Percentiles rank a stretch among this genome's conserved stretches.
Evolutionary conservation across 768 basidiomycete species (phyloP).

Genomic region (Tricholoma saponaceum): DNA sequence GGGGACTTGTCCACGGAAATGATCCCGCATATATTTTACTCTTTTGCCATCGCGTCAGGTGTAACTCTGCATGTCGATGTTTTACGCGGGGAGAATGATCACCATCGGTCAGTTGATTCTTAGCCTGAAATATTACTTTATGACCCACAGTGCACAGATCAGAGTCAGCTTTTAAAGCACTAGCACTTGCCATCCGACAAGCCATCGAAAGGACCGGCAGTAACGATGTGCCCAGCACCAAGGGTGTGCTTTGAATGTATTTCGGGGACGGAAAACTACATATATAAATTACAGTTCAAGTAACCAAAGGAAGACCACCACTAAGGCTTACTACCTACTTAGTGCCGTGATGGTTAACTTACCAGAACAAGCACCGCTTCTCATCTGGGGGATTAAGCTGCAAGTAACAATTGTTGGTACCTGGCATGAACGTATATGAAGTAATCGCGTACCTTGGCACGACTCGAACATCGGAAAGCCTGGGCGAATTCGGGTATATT

Average conservation of each 20-base stretch:
- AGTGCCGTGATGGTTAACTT: conserved; percentile 20
- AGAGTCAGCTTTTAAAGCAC: conserved; percentile 97
- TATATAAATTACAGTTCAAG: background rate
- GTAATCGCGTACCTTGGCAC: conserved; percentile 56
- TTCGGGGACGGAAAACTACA: background rate
- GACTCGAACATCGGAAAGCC: conserved; percentile 78
- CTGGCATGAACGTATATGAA: background rate
- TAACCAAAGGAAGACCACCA: background rate
- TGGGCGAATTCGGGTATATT: conserved; percentile 88
- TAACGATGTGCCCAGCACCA: conserved; percentile 92
- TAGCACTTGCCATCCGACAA: conserved; percentile 91
- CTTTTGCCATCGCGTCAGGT: conserved; percentile 95
- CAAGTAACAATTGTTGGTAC: background rate
- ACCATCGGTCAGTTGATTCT: conserved; percentile 70
- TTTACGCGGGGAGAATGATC: conserved; percentile 93
- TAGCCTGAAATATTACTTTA: background rate
- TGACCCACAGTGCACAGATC: conserved; percentile 47
- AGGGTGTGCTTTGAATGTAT: conserved; percentile 71
- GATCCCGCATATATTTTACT: conserved; percentile 97
- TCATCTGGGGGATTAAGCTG: conserved; percentile 83
- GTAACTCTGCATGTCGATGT: conserved; percentile 94
- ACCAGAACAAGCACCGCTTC: conserved; percentile 82
- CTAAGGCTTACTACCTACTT: too few relatives aligned
- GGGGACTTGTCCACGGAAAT: conserved; percentile 97
- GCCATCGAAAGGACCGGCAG: conserved; percentile 91